Conservation (phyloP, 805 yeast species). For the Schizosaccharomyces lindneri region DNA sequence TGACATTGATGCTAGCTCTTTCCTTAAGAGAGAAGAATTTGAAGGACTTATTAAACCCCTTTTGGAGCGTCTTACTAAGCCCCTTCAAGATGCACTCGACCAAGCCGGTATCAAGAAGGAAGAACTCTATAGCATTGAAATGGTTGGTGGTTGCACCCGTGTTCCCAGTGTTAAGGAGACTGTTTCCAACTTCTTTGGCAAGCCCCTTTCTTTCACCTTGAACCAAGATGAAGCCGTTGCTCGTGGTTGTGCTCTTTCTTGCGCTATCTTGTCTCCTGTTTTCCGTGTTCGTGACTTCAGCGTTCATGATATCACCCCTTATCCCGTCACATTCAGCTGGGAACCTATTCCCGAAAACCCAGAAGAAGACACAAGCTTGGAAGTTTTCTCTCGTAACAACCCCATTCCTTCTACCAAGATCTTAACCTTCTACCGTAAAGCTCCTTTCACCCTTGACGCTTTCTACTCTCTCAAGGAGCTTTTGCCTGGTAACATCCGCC, state of each 20-base stretch:
- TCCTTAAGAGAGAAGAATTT: constrained; percentile 70
- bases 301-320: constrained; percentile 81
- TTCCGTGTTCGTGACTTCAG: constrained; percentile 96
- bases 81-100: constrained; percentile 59
- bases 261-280: constrained; percentile 98
- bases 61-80: constrained; percentile 47
- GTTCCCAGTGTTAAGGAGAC: constrained; percentile 78
- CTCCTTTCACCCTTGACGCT: constrained; percentile 70
- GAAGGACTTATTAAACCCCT: constrained; percentile 74
- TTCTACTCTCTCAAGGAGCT: constrained; percentile 51
- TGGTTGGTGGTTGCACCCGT: constrained; percentile 96
- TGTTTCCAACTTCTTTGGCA: constrained; percentile 57
- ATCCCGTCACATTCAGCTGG: constrained; percentile 88
- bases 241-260: constrained; percentile 94
- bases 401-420: constrained; percentile 84
- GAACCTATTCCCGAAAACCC: constrained; percentile 37
- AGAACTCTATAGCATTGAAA: constrained; percentile 75
- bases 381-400: constrained; percentile 90
- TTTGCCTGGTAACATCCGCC: constrained; percentile 44
- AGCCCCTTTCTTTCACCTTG: constrained; percentile 72
- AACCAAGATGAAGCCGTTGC: constrained; percentile 99
- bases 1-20: constrained; percentile 83
- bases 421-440: constrained; percentile 76
- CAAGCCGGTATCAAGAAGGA: constrained; percentile 48
- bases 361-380: constrained; percentile 74